Conservation (phyloP, 2,329 filamentous ascomycete genomes). For the Monascus ruber region DNA sequence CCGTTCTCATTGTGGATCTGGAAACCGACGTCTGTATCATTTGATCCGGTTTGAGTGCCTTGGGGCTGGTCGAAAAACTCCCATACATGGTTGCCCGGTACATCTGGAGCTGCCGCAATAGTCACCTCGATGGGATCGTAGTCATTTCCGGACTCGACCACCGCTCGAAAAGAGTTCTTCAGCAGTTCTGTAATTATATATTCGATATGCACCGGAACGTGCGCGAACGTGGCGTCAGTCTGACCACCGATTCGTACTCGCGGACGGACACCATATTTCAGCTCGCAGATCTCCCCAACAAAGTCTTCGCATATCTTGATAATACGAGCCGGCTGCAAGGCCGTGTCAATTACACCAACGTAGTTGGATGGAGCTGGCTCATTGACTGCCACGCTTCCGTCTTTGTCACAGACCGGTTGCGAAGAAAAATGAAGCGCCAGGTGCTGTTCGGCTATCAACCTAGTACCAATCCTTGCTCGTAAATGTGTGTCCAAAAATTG, state of each 20-base stretch:
- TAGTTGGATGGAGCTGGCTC: conserved; percentile 45
- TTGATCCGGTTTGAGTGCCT: conserved; percentile 8
- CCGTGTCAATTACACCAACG: conserved; percentile 92
- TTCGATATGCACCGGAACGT: conserved; percentile 90
- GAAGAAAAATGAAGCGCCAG: conserved; percentile 73
- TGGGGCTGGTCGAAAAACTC: conserved; percentile 37
- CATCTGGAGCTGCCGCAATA: conserved; percentile 60
- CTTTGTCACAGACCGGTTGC: conserved; percentile 57
- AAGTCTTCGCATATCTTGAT: conserved; percentile 78
- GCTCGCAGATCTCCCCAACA: conserved; percentile 90
- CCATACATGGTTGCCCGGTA: conserved; percentile 19
- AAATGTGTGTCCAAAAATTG: conserved; percentile 87
- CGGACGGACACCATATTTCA: conserved; percentile 85
- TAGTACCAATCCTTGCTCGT: conserved; percentile 83
- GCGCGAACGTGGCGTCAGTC: conserved; percentile 77
- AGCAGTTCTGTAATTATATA: conserved; percentile 95
- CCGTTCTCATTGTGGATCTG: conserved; percentile 16
- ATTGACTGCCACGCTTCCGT: conserved; percentile 11
- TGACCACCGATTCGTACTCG: conserved; percentile 72
- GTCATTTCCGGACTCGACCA: conserved; percentile 70
- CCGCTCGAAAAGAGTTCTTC: conserved; percentile 93
- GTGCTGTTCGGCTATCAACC: conserved; percentile 91
- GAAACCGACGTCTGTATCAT: conserved; percentile 21
- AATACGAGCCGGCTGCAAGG: conserved; percentile 66
- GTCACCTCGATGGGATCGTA: conserved; percentile 81